Percentiles rank a stretch among this genome's conserved stretches.
Evolutionary conservation across 1,284 basidiomycete genomes (phyloP).

Genomic region (Moesziomyces parantarcticus): DNA sequence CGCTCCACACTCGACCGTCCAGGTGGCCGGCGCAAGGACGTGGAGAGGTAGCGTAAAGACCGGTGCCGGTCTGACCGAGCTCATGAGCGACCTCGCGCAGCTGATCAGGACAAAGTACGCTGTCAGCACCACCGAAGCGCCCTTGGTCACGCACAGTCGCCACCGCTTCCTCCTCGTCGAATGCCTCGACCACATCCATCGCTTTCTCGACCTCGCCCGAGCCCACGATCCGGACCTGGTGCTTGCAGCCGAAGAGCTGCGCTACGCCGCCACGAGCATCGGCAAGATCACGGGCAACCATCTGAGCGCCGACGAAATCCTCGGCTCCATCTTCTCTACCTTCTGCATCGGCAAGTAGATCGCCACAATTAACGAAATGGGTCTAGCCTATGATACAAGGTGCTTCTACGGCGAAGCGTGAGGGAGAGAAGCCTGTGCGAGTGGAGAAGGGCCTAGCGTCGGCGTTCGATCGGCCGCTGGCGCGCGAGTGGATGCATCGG

Average conservation of each 20-base stretch:
- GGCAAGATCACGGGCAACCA: constrained; percentile 78
- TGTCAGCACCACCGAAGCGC: constrained; percentile 68
- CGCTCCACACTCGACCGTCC: not conserved
- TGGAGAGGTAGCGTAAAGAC: constrained; percentile 78
- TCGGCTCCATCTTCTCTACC: constrained; percentile 82
- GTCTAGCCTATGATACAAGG: too few relatives aligned
- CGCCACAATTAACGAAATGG: not conserved
- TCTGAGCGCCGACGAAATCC: constrained; percentile 80
- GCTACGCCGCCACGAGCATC: constrained; percentile 83
- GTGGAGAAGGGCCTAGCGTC: too few relatives aligned
- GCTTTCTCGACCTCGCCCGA: constrained; percentile 61
- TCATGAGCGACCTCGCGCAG: constrained; percentile 74
- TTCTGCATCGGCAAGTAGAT: constrained; percentile 58
- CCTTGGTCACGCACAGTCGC: constrained; percentile 80
- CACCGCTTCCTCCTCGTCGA: constrained; percentile 78
- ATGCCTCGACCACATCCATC: constrained; percentile 76
- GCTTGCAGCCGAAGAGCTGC: constrained; percentile 82
- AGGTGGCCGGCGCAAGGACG: constrained; percentile 4
- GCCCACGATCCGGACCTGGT: constrained; percentile 75
- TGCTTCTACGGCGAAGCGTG: too few relatives aligned
- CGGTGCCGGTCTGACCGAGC: constrained; percentile 73
- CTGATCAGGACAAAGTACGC: constrained; percentile 73
- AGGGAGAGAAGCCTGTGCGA: too few relatives aligned
- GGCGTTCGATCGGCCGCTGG: too few relatives aligned
- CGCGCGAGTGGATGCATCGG: too few relatives aligned